Conservation (phyloP, 805 yeast species). For the Nakazawaea siamensis region DNA sequence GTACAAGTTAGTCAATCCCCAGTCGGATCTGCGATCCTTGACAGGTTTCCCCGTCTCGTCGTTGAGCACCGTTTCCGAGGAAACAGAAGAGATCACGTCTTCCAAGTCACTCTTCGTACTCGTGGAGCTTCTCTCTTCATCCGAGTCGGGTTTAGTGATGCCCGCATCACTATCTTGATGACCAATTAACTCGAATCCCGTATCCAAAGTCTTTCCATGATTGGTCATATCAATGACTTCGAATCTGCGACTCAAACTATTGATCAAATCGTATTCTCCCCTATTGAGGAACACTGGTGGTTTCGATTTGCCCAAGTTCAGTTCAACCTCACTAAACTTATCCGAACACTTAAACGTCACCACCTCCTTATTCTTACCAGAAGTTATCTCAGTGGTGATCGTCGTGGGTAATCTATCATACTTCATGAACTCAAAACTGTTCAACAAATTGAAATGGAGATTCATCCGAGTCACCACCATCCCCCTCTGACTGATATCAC, state of each 20-base stretch:
- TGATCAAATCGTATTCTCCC: constrained; percentile 23
- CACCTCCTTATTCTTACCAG: too few species aligned
- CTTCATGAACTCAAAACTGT: constrained; percentile 42
- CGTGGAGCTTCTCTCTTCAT: constrained; percentile 2
- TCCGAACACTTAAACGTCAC: too few species aligned
- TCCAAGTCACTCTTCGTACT: not conserved
- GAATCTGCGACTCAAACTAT: constrained; percentile 9
- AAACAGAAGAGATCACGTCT: not conserved
- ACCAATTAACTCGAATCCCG: constrained; percentile 22
- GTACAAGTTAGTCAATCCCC: constrained; percentile 26
- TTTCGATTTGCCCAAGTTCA: constrained; percentile 2
- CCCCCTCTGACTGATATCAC: constrained; percentile 23
- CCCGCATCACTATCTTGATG: constrained; percentile 15
- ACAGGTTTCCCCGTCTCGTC: not conserved
- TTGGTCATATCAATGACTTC: constrained; percentile 1
- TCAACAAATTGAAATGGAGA: constrained; percentile 45
- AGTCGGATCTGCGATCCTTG: constrained; percentile 19
- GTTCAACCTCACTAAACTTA: too few species aligned
- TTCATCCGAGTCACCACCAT: constrained; percentile 31
- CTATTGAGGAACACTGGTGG: constrained; percentile 24
- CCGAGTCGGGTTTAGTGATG: constrained; percentile 10
- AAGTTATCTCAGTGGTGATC: not conserved
- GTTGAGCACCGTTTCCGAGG: constrained; percentile 1
- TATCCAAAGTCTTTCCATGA: not conserved
- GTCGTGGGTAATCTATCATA: too few species aligned